phyloP scores from a whole-genome alignment of 345 rosid species.

The Hibiscus syriacus region DNA sequence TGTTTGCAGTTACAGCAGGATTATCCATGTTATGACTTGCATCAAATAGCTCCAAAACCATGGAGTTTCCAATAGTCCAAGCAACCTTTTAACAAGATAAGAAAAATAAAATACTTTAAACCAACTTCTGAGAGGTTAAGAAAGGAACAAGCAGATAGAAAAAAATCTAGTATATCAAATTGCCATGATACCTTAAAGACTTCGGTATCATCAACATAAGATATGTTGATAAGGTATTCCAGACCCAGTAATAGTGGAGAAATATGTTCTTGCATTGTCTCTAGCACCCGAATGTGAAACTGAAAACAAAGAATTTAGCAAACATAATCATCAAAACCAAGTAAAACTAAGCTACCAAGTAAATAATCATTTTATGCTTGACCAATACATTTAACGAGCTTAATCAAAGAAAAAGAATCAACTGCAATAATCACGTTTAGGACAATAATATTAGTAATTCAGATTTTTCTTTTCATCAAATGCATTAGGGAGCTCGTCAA shows the following conservation, averaged over 20 bases:
- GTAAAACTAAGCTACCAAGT: neutral
- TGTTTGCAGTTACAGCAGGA: slow-evolving; percentile 61
- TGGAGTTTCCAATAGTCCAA: slow-evolving; percentile 95
- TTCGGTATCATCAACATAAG: slow-evolving; percentile 98
- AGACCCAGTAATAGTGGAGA: slow-evolving; percentile 71
- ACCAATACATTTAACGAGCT: neutral
- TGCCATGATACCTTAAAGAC: slow-evolving; percentile 73
- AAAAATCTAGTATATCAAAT: neutral
- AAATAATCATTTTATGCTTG: neutral
- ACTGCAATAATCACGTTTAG: neutral
- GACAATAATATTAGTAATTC: neutral
- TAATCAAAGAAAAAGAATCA: neutral
- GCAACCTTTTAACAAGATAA: slow-evolving; percentile 44
- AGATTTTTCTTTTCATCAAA: neutral
- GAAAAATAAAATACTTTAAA: neutral
- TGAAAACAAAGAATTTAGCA: slow-evolving; percentile 20
- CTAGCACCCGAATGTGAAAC: slow-evolving; percentile 83
- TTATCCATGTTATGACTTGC: slow-evolving; percentile 73
- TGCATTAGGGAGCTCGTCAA: neutral
- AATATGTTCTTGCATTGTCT: slow-evolving; percentile 61
- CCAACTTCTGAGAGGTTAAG: neutral
- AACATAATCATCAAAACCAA: neutral
- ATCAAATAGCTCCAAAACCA: slow-evolving; percentile 89
- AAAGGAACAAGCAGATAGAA: neutral
- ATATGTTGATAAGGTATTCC: slow-evolving; percentile 79